phyloP scores from a whole-genome alignment of 129 eudicot species.

The Helianthus annuus region HanXRQr2.0-SUNRISE NC_035434.2:8645433-8645932 shows the following conservation, averaged over 20 bases:
- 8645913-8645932: no score
- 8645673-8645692: neutral
- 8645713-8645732: neutral
- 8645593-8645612: neutral
- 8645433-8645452: neutral
- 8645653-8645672: neutral
- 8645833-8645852: no score
- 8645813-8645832: neutral
- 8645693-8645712: neutral
- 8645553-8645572: neutral
- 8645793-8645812: neutral
- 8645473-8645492: neutral
- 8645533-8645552: neutral
- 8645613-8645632: neutral
- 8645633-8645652: neutral
- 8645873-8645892: no score
- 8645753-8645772: neutral
- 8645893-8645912: no score
- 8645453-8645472: neutral
- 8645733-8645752: neutral
- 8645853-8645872: no score
- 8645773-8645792: neutral
- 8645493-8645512: neutral
- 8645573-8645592: neutral
- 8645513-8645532: no score